Conservation (phyloP, 2,329 filamentous ascomycete species). For the Fusarium sp. region DNA sequence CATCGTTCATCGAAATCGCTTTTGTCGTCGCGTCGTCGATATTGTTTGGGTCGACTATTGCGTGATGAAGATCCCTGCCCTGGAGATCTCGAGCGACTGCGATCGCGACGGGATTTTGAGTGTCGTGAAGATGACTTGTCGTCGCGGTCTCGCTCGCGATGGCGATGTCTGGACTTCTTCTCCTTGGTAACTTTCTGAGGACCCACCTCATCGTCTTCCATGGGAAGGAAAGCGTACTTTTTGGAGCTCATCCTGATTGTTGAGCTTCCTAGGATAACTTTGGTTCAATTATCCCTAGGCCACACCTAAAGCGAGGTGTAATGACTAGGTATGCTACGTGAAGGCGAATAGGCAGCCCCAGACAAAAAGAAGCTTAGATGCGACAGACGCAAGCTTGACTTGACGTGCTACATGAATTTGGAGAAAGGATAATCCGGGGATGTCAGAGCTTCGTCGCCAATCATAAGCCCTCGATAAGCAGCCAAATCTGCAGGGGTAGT, state of each 20-base stretch:
- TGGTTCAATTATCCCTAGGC: background rate
- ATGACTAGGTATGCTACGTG: background rate
- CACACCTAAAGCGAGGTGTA: background rate
- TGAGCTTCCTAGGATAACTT: background rate
- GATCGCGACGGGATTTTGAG: slow-evolving; percentile 48
- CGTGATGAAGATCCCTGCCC: slow-evolving; percentile 44
- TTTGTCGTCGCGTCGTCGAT: slow-evolving; percentile 57
- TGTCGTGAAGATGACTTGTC: slow-evolving; percentile 48
- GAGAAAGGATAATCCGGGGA: slow-evolving; percentile 40
- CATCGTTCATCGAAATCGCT: slow-evolving; percentile 79
- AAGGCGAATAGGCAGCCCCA: slow-evolving; percentile 14
- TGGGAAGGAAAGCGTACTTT: slow-evolving; percentile 75
- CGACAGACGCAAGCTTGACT: slow-evolving; percentile 12
- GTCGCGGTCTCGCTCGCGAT: slow-evolving; percentile 54
- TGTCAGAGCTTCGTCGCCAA: slow-evolving; percentile 37
- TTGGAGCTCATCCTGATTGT: slow-evolving; percentile 63
- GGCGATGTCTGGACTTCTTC: slow-evolving; percentile 59
- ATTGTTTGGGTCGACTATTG: slow-evolving; percentile 55
- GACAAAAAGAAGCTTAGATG: slow-evolving; percentile 20
- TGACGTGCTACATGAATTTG: slow-evolving; percentile 16
- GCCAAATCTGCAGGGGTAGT: slow-evolving; percentile 17
- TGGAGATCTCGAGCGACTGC: slow-evolving; percentile 53
- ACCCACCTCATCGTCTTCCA: slow-evolving; percentile 73
- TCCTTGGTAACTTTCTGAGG: slow-evolving; percentile 65
- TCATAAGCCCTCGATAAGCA: slow-evolving; percentile 41